These are phyloP conservation scores for Cymbidium sinense DNA, from an alignment of 106 monocot genomes.

Conservation along the genomic window DNA sequence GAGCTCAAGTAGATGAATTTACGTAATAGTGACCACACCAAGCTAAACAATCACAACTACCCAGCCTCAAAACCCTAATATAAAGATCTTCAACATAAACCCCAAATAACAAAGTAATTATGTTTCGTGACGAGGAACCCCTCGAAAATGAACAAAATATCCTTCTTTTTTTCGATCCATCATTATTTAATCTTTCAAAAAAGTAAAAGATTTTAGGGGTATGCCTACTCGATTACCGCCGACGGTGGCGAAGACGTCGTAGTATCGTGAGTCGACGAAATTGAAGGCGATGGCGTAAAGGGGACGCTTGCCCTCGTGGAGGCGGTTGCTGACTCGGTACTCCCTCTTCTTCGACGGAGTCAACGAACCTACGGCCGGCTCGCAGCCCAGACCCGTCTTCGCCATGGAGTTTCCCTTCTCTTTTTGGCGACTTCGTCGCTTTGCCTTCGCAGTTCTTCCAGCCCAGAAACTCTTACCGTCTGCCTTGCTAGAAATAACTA, in stretches of 20 bases:
- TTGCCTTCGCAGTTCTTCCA: too few relatives aligned
- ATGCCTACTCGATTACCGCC: conserved; percentile 72
- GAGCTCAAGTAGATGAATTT: not conserved
- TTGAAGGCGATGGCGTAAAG: conserved; percentile 98
- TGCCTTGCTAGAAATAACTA: too few relatives aligned
- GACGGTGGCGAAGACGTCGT: conserved; percentile 93
- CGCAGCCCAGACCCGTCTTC: conserved; percentile 60
- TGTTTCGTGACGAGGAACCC: not conserved
- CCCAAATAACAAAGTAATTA: not conserved
- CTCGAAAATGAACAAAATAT: not conserved
- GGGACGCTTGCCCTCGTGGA: conserved; percentile 89
- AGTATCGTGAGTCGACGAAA: conserved; percentile 87
- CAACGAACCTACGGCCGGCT: conserved; percentile 72
- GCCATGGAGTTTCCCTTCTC: conserved; percentile 12
- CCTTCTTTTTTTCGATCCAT: not conserved
- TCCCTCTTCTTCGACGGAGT: conserved; percentile 64
- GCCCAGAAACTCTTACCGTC: too few relatives aligned
- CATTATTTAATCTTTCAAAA: not conserved
- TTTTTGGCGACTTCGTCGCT: not conserved
- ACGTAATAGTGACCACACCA: not conserved
- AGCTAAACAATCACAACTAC: not conserved
- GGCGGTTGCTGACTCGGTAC: conserved; percentile 66
- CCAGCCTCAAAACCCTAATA: not conserved
- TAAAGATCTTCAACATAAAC: not conserved
- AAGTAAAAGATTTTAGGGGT: not conserved